Conservation (phyloP, 176 grass and related monocot genomes). For the Paspalum vaginatum region DNA sequence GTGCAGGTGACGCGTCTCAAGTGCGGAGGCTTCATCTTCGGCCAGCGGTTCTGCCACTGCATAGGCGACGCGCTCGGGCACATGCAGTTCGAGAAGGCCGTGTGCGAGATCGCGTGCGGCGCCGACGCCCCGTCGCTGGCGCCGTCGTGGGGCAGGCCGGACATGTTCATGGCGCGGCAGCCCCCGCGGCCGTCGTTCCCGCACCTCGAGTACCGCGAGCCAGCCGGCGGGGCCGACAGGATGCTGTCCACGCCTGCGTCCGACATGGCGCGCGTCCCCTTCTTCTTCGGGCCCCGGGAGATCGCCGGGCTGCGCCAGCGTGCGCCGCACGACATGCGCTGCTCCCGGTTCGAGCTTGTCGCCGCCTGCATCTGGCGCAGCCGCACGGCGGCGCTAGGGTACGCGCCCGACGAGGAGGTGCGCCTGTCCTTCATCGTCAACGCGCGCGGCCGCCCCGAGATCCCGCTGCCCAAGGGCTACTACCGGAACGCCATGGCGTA, state of each 20-base stretch:
- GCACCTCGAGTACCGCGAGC: constrained; percentile 65
- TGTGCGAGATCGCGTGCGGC: constrained; percentile 65
- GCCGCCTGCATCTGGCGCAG: constrained; percentile 68
- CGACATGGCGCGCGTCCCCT: constrained; percentile 31
- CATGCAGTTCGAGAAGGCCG: constrained; percentile 67
- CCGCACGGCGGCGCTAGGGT: constrained; percentile 57
- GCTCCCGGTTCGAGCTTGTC: constrained; percentile 67
- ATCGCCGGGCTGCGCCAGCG: constrained; percentile 52
- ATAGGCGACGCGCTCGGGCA: constrained; percentile 57
- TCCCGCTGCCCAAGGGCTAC: constrained; percentile 60
- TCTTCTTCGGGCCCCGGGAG: constrained; percentile 58
- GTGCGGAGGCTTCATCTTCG: constrained; percentile 77
- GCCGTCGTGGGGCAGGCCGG: constrained; percentile 58
- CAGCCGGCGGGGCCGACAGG: constrained; percentile 28
- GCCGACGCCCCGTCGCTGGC: constrained; percentile 34
- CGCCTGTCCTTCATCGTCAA: constrained; percentile 66
- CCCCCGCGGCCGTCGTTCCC: constrained; percentile 36
- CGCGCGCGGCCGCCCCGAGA: constrained; percentile 46
- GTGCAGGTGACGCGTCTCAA: constrained; percentile 67
- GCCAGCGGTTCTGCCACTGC: constrained; percentile 65
- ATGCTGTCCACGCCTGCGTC: not conserved
- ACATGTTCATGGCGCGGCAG: constrained; percentile 48
- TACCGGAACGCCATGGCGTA: constrained; percentile 82
- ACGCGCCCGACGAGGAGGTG: constrained; percentile 55
- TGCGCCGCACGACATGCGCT: constrained; percentile 42